phyloP scores from a whole-genome alignment of 306 rosid species.

The Cyamopsis tetragonoloba region DNA sequence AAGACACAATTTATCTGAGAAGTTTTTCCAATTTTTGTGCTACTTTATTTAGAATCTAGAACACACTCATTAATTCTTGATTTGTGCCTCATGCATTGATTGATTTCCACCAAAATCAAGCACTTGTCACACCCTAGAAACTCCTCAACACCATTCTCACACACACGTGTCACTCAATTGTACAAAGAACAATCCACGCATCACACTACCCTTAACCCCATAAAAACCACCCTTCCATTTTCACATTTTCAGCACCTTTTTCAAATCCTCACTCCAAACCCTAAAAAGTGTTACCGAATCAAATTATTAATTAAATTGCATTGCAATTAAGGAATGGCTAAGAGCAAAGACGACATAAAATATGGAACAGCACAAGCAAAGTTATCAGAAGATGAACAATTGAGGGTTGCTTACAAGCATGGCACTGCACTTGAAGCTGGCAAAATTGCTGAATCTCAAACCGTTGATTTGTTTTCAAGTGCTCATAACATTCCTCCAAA shows the following conservation, averaged over 20 bases:
- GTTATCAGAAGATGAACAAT: constrained; percentile 46
- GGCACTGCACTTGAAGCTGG: constrained; percentile 72
- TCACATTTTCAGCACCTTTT: not conserved
- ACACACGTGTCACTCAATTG: constrained; percentile 26
- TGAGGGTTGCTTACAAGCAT: constrained; percentile 48
- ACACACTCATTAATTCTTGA: not conserved
- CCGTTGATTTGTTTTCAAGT: constrained; percentile 42
- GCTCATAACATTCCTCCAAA: constrained; percentile 30
- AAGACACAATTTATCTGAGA: no score
- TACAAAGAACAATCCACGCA: constrained; percentile 27
- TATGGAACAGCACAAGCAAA: constrained; percentile 56
- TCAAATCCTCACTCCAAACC: not conserved
- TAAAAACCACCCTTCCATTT: constrained; percentile 6
- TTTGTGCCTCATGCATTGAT: not conserved
- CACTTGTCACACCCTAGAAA: constrained; percentile 26
- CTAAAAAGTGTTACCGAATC: no score
- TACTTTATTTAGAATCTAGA: no score
- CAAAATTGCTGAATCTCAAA: constrained; percentile 55
- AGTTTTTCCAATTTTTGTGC: no score
- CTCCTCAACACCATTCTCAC: not conserved
- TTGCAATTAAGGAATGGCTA: no score
- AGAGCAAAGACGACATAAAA: constrained; percentile 50
- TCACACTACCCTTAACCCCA: not conserved
- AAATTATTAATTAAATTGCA: no score
- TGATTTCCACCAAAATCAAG: not conserved